phyloP scores from a whole-genome alignment of 495 filamentous ascomycete genomes.

The Neurospora sublineolata region DNA sequence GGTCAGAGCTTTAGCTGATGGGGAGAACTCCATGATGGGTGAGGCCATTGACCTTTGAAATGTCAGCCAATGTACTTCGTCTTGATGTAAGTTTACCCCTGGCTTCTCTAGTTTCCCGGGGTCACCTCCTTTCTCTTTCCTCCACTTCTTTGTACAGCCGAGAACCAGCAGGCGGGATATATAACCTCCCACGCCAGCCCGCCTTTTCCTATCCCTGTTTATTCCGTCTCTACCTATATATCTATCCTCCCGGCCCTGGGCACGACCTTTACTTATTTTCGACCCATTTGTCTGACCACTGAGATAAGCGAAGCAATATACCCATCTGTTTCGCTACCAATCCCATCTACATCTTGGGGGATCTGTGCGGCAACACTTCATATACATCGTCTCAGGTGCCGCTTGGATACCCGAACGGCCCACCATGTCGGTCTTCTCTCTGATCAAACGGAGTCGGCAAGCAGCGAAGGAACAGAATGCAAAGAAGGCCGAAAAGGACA shows the following conservation, averaged over 20 bases:
- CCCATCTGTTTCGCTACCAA: neutral
- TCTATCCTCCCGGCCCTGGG: neutral
- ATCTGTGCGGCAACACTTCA: neutral
- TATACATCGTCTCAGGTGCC: neutral
- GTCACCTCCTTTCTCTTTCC: neutral
- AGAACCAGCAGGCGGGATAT: neutral
- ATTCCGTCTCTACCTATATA: neutral
- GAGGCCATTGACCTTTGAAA: neutral
- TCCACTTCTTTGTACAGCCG: neutral
- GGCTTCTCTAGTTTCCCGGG: neutral
- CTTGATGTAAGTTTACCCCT: neutral
- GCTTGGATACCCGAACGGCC: neutral
- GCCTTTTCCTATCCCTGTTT: neutral
- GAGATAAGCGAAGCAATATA: neutral
- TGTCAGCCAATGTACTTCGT: neutral
- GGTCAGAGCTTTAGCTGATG: neutral
- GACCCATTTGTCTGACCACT: neutral
- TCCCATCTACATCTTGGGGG: neutral
- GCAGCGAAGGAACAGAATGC: slow-evolving; percentile 39
- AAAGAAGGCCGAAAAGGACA: slow-evolving; percentile 32
- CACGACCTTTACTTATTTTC: neutral
- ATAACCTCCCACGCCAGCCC: neutral
- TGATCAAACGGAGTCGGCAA: slow-evolving; percentile 34
- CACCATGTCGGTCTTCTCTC: slow-evolving; percentile 42
- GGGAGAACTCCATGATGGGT: neutral